Conservation (phyloP, 805 yeast species). For the Maudiozyma serrabonitensis region DNA sequence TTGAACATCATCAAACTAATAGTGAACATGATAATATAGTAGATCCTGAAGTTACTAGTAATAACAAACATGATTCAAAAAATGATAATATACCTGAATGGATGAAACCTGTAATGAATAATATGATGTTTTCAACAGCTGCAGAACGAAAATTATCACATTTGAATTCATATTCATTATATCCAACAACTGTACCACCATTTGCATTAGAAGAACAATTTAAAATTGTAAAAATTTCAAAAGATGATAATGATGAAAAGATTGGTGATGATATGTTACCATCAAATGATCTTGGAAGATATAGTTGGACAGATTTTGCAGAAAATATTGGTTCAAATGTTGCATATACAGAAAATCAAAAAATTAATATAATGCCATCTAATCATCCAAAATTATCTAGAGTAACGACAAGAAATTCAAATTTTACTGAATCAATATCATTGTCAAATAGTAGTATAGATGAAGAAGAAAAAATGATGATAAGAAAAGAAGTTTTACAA, state of each 20-base stretch:
- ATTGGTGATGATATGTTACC: slow-evolving; percentile 29
- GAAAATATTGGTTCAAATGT: slow-evolving; percentile 26
- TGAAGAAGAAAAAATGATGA: slow-evolving; percentile 10
- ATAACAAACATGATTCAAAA: neutral
- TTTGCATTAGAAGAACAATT: slow-evolving; percentile 47
- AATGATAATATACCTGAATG: neutral
- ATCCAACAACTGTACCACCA: slow-evolving; percentile 46
- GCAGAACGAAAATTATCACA: neutral
- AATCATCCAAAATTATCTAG: neutral
- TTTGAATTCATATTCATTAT: slow-evolving; percentile 29
- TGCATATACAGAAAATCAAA: slow-evolving; percentile 14
- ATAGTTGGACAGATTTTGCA: slow-evolving; percentile 45
- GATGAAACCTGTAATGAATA: neutral
- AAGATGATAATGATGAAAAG: neutral
- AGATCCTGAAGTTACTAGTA: neutral
- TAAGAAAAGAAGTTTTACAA: slow-evolving; percentile 23
- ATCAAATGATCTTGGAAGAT: slow-evolving; percentile 25
- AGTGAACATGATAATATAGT: neutral
- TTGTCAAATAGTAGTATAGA: neutral
- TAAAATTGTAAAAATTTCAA: slow-evolving; percentile 1
- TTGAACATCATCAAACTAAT: neutral
- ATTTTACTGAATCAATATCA: neutral
- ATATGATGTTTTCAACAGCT: neutral
- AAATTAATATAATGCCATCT: neutral
- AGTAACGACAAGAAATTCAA: neutral